Conservation (phyloP, 495 filamentous ascomycete genomes). For the Schizothecium vesticola region DNA sequence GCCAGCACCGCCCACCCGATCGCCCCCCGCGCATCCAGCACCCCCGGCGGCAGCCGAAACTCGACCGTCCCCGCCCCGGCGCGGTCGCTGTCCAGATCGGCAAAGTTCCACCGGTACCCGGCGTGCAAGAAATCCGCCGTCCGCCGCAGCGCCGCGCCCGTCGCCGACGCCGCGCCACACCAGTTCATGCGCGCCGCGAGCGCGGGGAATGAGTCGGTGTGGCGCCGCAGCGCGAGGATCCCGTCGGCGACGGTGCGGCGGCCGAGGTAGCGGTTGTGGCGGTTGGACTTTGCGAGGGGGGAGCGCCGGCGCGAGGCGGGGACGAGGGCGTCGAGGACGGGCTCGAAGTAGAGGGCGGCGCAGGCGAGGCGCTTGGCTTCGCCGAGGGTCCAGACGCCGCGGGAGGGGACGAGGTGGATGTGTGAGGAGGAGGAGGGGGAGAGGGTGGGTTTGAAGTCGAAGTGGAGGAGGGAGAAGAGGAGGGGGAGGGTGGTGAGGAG, state of each 20-base stretch:
- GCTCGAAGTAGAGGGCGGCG: conserved; percentile 28
- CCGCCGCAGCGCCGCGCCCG: conserved; percentile 17
- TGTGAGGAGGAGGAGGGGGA: conserved; percentile 25
- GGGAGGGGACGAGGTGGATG: conserved; percentile 23
- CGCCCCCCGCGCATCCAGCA: conserved; percentile 12
- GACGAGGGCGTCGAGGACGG: conserved; percentile 27
- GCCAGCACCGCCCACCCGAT: conserved; percentile 26
- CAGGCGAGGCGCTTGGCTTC: conserved; percentile 23
- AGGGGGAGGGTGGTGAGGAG: conserved; percentile 14
- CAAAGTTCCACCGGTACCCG: conserved; percentile 25
- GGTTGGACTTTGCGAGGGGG: conserved; percentile 30
- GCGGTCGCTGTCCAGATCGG: conserved; percentile 3
- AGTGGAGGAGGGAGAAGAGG: conserved; percentile 20
- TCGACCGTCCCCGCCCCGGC: conserved; percentile 20
- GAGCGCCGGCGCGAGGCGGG: conserved; percentile 21
- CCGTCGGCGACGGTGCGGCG: conserved; percentile 11
- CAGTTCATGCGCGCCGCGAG: conserved; percentile 25
- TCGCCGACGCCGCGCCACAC: conserved; percentile 19
- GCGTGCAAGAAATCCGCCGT: conserved; percentile 18
- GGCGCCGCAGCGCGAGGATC: conserved; percentile 10
- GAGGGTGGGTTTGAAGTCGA: conserved; percentile 24
- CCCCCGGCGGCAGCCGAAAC: conserved; percentile 25
- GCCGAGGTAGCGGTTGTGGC: conserved; percentile 21
- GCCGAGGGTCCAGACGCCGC: conserved; percentile 18
- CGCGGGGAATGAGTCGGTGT: not conserved